Evolutionary conservation across 2,329 filamentous ascomycete species (phyloP).

Genomic region (Niveomyces coronatus): DNA sequence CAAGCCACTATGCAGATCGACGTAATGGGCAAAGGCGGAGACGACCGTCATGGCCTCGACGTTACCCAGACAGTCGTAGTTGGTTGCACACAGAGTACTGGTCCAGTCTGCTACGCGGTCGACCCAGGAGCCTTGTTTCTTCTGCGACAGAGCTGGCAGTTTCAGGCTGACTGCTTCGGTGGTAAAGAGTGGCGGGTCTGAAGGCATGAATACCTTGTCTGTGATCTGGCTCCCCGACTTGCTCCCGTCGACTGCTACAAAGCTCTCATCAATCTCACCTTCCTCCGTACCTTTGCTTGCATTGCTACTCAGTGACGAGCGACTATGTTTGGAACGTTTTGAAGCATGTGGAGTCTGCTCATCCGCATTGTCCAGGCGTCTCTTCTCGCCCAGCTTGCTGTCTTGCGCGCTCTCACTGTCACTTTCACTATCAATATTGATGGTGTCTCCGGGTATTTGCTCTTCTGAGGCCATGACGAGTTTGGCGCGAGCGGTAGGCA

Average conservation of each 20-base stretch:
- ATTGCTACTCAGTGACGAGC: constrained; percentile 14
- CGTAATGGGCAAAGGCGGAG: constrained; percentile 21
- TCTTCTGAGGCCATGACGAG: constrained; percentile 12
- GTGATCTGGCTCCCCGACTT: constrained; percentile 4
- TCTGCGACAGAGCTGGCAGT: constrained; percentile 8
- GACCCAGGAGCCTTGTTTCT: constrained; percentile 8
- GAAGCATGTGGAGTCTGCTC: constrained; percentile 6
- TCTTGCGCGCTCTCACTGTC: constrained; percentile 16
- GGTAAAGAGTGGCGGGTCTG: constrained; percentile 17
- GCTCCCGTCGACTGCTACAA: constrained; percentile 2
- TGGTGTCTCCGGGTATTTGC: constrained; percentile 13
- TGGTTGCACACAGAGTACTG: constrained; percentile 13
- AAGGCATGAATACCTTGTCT: constrained; percentile 14
- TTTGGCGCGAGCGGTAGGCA: too few species aligned
- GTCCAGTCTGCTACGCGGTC: constrained; percentile 6
- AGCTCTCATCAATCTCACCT: constrained; percentile 23
- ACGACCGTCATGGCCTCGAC: constrained; percentile 17
- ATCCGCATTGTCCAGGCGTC: constrained; percentile 17
- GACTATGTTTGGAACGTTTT: constrained; percentile 2
- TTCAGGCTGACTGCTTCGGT: constrained; percentile 3
- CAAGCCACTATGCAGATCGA: constrained; percentile 21
- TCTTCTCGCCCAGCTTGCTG: constrained; percentile 16
- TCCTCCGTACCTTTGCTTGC: constrained; percentile 19
- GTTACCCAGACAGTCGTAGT: constrained; percentile 13
- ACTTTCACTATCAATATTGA: constrained; percentile 15